phyloP scores from a whole-genome alignment of 2,329 filamentous ascomycete genomes.

The Coleophoma eucalyptorum region DNA sequence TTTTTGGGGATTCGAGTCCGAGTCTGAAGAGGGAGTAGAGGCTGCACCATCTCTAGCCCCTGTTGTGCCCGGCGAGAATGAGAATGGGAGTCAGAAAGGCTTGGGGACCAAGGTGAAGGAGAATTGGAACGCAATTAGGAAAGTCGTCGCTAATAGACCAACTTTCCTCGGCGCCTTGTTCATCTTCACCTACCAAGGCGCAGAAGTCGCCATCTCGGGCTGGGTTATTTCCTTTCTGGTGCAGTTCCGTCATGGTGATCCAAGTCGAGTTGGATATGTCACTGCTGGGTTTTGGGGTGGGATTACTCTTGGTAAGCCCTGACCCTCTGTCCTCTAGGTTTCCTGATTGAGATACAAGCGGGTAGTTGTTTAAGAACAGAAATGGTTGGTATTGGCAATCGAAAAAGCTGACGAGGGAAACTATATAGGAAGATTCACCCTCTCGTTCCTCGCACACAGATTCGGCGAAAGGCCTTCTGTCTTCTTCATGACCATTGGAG shows the following conservation, averaged over 20 bases:
- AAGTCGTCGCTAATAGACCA: no score
- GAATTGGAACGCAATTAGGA: neutral
- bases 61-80: no score
- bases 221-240: conserved; percentile 86
- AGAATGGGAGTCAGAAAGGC: no score
- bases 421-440: conserved; percentile 62
- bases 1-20: conserved; percentile 65
- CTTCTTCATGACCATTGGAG: conserved; percentile 51
- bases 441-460: conserved; percentile 60
- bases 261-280: conserved; percentile 71
- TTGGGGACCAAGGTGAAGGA: neutral
- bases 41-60: no score
- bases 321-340: no score
- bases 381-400: no score
- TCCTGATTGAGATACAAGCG: no score
- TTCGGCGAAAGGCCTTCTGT: conserved; percentile 71
- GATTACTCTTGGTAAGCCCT: conserved; percentile 46
- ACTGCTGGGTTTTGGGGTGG: conserved; percentile 67
- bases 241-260: conserved; percentile 63
- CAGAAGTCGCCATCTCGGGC: conserved; percentile 75
- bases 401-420: no score
- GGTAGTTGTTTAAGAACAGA: no score
- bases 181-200: conserved; percentile 80
- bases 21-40: conserved; percentile 36
- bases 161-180: conserved; percentile 63